A percentile compares a stretch with the other conserved stretches of the same genome.
Evolutionary conservation across 202 grass and related monocot species (phyloP).

Genomic region (Alloteropsis angusta): DNA sequence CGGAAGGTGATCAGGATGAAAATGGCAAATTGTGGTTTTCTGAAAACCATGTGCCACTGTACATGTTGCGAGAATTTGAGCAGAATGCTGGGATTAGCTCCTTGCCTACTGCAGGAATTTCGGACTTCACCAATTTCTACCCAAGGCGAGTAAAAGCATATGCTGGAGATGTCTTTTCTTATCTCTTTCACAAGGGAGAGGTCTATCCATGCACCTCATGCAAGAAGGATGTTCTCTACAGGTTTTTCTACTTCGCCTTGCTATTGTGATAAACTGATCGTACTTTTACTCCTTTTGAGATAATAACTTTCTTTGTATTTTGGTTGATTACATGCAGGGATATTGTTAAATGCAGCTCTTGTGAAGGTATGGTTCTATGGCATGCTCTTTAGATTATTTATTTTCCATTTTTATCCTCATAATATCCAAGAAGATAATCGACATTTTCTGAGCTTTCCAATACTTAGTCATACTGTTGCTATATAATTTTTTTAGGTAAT

Average conservation of each 20-base stretch:
- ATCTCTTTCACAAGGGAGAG: slow-evolving; percentile 71
- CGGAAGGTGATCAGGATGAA: slow-evolving; percentile 44
- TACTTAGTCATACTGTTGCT: slow-evolving; percentile 17
- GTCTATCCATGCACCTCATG: slow-evolving; percentile 71
- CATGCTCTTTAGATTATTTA: not conserved
- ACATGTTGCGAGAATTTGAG: slow-evolving; percentile 75
- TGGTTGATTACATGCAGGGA: slow-evolving; percentile 52
- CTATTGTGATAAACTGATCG: slow-evolving; percentile 5
- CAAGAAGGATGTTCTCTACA: slow-evolving; percentile 66
- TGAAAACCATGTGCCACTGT: slow-evolving; percentile 83
- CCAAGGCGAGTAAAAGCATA: slow-evolving; percentile 35
- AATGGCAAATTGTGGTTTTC: slow-evolving; percentile 82
- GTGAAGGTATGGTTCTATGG: slow-evolving; percentile 64
- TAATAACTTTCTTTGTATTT: slow-evolving; percentile 15
- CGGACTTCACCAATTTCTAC: slow-evolving; percentile 32
- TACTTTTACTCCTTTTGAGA: slow-evolving; percentile 21
- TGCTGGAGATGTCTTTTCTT: slow-evolving; percentile 52
- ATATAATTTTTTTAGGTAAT: slow-evolving; percentile 56
- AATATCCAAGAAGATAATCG: not conserved
- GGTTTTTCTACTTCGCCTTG: slow-evolving; percentile 35
- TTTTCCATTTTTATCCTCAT: not conserved
- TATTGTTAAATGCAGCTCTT: slow-evolving; percentile 57
- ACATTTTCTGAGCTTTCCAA: slow-evolving; percentile 15
- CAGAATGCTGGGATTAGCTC: slow-evolving; percentile 36
- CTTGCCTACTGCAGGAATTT: slow-evolving; percentile 25